phyloP scores from a whole-genome alignment of 2,329 filamentous ascomycete species.

The Aureobasidium namibiae region DNA sequence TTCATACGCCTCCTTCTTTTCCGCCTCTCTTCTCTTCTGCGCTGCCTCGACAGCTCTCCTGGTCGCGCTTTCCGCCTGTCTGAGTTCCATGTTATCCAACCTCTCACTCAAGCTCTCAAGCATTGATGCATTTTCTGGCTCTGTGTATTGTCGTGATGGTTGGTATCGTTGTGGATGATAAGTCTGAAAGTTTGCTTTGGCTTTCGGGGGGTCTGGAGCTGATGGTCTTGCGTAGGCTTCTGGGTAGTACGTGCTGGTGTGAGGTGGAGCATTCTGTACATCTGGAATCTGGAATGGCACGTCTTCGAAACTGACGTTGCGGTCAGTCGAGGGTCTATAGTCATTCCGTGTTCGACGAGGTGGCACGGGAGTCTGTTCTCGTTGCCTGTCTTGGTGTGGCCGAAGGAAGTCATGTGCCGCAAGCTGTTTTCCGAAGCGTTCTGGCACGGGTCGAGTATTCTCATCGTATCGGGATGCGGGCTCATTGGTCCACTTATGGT shows the following conservation, averaged over 20 bases:
- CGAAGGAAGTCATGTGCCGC: not conserved
- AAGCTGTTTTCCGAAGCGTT: not conserved
- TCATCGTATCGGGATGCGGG: not conserved
- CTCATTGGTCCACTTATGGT: not conserved
- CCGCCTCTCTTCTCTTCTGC: not conserved
- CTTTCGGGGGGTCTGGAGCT: not conserved
- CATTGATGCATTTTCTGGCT: not conserved
- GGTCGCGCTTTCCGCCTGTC: not conserved
- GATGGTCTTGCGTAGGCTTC: not conserved
- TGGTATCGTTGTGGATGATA: not conserved
- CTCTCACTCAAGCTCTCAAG: not conserved
- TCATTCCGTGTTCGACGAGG: not conserved
- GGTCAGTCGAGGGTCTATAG: not conserved
- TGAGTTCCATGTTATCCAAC: not conserved
- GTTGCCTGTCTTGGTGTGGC: not conserved
- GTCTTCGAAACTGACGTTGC: not conserved
- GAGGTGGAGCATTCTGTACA: not conserved
- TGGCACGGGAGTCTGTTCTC: not conserved
- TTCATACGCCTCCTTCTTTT: conserved; percentile 1
- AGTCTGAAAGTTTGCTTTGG: not conserved
- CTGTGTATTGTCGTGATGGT: not conserved
- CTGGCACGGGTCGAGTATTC: not conserved
- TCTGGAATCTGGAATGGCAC: not conserved
- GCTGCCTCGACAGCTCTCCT: not conserved
- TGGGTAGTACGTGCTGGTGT: not conserved